Conservation (phyloP, 352 stramenopile species). For the Phytophthora ohioensis region DNA sequence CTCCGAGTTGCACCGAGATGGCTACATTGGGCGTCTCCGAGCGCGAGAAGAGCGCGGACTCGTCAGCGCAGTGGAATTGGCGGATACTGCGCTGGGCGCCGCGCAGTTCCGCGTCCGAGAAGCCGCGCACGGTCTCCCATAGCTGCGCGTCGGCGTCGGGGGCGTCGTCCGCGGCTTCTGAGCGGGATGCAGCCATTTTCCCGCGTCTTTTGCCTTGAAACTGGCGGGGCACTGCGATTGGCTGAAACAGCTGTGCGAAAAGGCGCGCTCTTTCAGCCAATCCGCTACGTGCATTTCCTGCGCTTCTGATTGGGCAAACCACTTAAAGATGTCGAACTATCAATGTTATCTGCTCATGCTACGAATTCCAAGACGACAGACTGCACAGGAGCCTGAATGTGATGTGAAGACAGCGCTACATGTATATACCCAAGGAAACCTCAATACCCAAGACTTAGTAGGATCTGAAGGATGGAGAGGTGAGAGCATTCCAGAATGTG, state of each 20-base stretch:
- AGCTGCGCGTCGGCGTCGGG: constrained; percentile 30
- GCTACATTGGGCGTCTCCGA: not conserved
- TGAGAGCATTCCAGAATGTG: too few species aligned
- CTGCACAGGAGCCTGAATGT: too few species aligned
- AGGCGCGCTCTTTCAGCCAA: not conserved
- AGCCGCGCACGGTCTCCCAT: constrained; percentile 38
- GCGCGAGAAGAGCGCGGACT: not conserved
- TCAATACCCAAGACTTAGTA: too few species aligned
- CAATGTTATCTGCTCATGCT: too few species aligned
- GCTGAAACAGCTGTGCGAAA: constrained; percentile 18
- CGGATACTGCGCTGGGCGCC: constrained; percentile 12
- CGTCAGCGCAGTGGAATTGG: constrained; percentile 9
- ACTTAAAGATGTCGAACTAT: too few species aligned
- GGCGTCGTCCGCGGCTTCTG: not conserved
- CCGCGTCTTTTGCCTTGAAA: constrained; percentile 14
- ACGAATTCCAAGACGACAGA: too few species aligned
- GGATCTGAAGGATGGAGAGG: too few species aligned
- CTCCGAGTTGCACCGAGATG: constrained; percentile 31
- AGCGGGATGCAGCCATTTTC: constrained; percentile 13
- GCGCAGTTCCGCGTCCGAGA: constrained; percentile 41
- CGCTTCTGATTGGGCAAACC: too few species aligned
- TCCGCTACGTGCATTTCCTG: too few species aligned
- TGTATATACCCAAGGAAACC: too few species aligned
- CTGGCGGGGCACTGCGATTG: constrained; percentile 6
- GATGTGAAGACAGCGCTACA: too few species aligned